Base-by-base conservation (phyloP, 2,329 filamentous ascomycete species). In the Rutstroemia sydowiana region DNA sequence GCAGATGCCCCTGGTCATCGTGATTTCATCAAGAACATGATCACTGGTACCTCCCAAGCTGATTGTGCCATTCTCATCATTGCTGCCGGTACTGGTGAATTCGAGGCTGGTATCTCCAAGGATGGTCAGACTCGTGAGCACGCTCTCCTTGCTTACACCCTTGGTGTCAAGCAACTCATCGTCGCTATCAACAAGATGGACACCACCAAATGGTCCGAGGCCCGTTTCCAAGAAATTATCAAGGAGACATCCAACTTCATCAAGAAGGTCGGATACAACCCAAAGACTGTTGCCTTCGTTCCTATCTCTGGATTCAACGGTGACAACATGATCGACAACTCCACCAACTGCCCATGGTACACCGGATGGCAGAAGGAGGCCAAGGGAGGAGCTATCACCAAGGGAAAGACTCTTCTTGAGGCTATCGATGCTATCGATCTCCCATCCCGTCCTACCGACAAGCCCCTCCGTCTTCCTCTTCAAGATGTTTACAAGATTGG, bases 401-500 rank as follows among this genome's bases (percentile, higher is more conserved):
- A 81, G 62, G 93, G 93, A 75, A 96, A 95, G 88, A 97, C 93
- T 71, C 91, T 98, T 65, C 88, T 98, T 63, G 92, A 98, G 80
- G 93, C 93, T 77, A 97, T 98, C 68, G 93, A 98, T 75, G 78
- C 85, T 75, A 95, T 97, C 66, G 91, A 97, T 76, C 77, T 85
- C 67, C 93, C 93, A 70, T 78, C 81, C 75, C 93, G 93, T 80
- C 92, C 93, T 70, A 84, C 86, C 75, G 91, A 96, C 82, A 98
- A 98, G 90, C 91, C 93, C 72, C 93, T 98, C 76, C 93, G 93
- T 84, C 93, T 98, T 74, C 93, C 93, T 75, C 92, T 98, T 71
- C 93, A 98, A 88, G 93, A 98, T 82, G 93, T 98, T 63, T 98
- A 98, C 92, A 97, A 98, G 91, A 98, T 98, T 72, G 92, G 91